A percentile compares a stretch with the other conserved stretches of the same genome.
Evolutionary conservation across 2,329 filamentous ascomycete species (phyloP).

Genomic region (Albifimbria verrucaria): DNA sequence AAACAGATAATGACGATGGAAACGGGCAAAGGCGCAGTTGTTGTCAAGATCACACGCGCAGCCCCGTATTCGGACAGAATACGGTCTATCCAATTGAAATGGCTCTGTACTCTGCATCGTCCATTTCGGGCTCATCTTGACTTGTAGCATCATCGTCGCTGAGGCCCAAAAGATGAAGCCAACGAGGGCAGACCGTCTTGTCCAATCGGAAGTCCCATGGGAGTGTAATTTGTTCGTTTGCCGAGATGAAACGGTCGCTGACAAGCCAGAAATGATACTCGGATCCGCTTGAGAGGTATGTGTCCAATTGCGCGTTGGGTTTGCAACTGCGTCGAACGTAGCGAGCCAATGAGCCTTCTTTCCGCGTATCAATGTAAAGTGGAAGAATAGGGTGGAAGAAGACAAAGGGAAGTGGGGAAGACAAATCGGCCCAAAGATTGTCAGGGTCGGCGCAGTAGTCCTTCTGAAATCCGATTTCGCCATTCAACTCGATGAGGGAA

Average conservation of each 20-base stretch:
- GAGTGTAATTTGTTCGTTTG: constrained; percentile 60
- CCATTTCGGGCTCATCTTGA: constrained; percentile 51
- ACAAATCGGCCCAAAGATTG: constrained; percentile 67
- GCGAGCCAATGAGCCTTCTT: constrained; percentile 79
- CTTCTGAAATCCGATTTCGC: constrained; percentile 69
- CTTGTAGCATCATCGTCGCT: constrained; percentile 53
- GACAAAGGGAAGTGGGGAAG: constrained; percentile 67
- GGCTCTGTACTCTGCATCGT: constrained; percentile 56
- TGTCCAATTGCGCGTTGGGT: constrained; percentile 85
- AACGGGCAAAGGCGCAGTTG: constrained; percentile 62
- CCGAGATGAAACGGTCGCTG: constrained; percentile 70
- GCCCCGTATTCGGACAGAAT: constrained; percentile 77
- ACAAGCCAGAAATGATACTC: constrained; percentile 94
- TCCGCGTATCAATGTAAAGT: constrained; percentile 87
- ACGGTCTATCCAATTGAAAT: constrained; percentile 63
- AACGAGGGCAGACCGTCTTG: constrained; percentile 50
- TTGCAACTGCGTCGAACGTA: constrained; percentile 91
- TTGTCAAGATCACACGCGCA: constrained; percentile 68
- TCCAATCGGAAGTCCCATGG: constrained; percentile 66
- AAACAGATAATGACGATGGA: constrained; percentile 54
- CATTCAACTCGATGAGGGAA: constrained; percentile 70
- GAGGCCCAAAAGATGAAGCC: constrained; percentile 58
- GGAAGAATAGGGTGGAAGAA: constrained; percentile 87
- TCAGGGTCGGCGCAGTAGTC: constrained; percentile 65
- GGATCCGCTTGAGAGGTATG: constrained; percentile 71